These are phyloP conservation scores for Dothistroma pini DNA, from an alignment of 2,329 filamentous ascomycete genomes.

Conservation along the genomic window DNA sequence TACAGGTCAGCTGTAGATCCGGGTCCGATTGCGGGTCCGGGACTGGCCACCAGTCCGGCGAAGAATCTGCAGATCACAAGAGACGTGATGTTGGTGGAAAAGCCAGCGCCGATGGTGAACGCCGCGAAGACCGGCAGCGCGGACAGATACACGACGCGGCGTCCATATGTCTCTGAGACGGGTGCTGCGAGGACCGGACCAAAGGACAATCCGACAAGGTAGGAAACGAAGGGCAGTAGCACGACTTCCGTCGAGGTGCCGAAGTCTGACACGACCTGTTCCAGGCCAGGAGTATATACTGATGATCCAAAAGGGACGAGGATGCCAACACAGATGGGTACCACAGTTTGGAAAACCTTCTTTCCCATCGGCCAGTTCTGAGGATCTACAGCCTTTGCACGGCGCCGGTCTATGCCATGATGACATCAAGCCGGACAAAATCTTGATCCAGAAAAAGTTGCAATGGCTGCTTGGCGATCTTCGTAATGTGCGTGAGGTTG, in stretches of 20 bases:
- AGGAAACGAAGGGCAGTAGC: constrained; percentile 56
- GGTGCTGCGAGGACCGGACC: constrained; percentile 57
- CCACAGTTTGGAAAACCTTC: constrained; percentile 3
- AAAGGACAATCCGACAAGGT: constrained; percentile 57
- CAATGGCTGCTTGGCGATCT: constrained; percentile 37
- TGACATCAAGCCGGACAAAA: constrained; percentile 37
- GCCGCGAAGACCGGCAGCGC: constrained; percentile 48
- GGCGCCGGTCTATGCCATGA: constrained; percentile 36
- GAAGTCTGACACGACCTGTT: constrained; percentile 51
- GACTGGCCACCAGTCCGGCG: constrained; percentile 67
- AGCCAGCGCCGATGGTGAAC: constrained; percentile 55
- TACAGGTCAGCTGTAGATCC: constrained; percentile 18
- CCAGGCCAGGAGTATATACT: constrained; percentile 17
- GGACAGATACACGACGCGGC: constrained; percentile 50
- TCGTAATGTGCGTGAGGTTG: constrained; percentile 33
- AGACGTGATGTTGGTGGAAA: constrained; percentile 49
- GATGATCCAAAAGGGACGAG: constrained; percentile 30
- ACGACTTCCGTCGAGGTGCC: constrained; percentile 53
- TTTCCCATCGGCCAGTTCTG: constrained; percentile 20
- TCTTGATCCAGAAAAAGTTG: constrained; percentile 28
- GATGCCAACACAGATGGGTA: constrained; percentile 16
- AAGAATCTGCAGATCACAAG: constrained; percentile 61
- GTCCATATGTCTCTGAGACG: constrained; percentile 55
- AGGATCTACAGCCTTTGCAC: constrained; percentile 31
- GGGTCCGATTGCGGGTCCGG: constrained; percentile 37